These are phyloP conservation scores for Arachnomyces sp. DNA, from an alignment of 2,329 filamentous ascomycete species.

Conservation along the genomic window DNA sequence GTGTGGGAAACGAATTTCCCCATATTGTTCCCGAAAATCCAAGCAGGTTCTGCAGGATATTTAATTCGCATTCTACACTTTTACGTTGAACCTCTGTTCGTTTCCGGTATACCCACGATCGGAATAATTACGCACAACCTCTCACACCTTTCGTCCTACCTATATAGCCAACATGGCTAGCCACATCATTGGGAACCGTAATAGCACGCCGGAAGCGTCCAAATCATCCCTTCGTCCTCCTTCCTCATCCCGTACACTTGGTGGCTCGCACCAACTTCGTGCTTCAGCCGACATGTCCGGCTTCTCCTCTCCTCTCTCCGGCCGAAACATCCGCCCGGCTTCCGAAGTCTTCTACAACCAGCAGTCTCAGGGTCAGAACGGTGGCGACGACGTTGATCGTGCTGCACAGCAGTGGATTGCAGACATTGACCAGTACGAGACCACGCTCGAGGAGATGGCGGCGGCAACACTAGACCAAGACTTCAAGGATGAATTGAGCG, in stretches of 20 bases:
- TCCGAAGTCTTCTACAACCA: constrained; percentile 90
- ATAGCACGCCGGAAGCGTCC: constrained; percentile 90
- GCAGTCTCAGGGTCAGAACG: constrained; percentile 59
- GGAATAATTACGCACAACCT: too few relatives aligned
- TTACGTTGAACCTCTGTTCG: too few relatives aligned
- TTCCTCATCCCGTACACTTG: constrained; percentile 71
- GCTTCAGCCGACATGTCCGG: constrained; percentile 94
- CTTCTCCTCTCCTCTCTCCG: constrained; percentile 63
- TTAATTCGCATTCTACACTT: too few relatives aligned
- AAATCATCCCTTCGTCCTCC: constrained; percentile 76
- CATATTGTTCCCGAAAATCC: constrained; percentile 31
- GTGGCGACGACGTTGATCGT: constrained; percentile 79
- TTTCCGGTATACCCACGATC: too few relatives aligned
- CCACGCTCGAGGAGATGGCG: constrained; percentile 97
- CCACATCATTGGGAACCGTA: constrained; percentile 72
- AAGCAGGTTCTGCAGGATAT: constrained; percentile 17
- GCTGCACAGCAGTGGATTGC: constrained; percentile 97
- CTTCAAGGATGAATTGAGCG: constrained; percentile 97
- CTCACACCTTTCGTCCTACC: background rate
- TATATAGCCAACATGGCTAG: constrained; percentile 45
- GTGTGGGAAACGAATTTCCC: too few relatives aligned
- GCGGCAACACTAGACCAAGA: constrained; percentile 97
- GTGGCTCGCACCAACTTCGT: constrained; percentile 75
- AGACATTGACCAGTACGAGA: constrained; percentile 98
- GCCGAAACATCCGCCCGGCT: constrained; percentile 77